Base-by-base conservation (phyloP, 2,329 filamentous ascomycete species). In the Monilinia aucupariae region DNA sequence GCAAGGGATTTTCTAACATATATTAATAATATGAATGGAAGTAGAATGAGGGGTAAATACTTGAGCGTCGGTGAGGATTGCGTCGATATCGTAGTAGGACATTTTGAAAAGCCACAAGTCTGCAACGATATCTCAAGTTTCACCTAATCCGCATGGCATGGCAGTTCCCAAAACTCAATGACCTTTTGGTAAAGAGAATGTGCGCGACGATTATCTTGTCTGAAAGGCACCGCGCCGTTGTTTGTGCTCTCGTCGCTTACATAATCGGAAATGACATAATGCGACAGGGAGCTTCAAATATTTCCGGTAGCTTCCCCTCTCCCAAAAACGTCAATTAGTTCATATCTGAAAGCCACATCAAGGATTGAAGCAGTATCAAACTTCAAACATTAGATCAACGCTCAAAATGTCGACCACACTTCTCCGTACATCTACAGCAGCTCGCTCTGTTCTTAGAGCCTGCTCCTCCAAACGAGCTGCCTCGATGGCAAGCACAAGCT, bases 81-180 rank as follows among this genome's bases (percentile, higher is more conserved):
- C 83, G 71, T 92, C 88, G 64, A 93, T 84, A 74, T 92, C 87
- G 80, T 94, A 96, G 80, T 96, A 96, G 45, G 88, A 90, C 85
- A 88, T 83, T 62, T 55, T 73, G 68, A 64, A 45, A 45, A 47
- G 20, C 41, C 39, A 58, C 41, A 37, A 6, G 17, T 58, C 9
- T 37, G 41, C 30, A n/a, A 27, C 20, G 4, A 25, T 47, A 34
- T 2, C 20, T 58, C 5, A 25, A 12, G 4, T 3, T 47, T 47
- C 54, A 56, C 41, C 27, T 34, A n/a, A 25, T 4, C 53, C 0
- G n/a, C 54, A 56, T 56, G 34, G 34, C 4, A 56, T 17, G 20
- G 12, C 30, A 8, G 22, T 0, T 20, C 4, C 30, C 25, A 4
- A 13, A 47, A 17, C 12, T 12, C 12, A 17, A 34, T 25, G 41